Evolutionary conservation across 2,329 filamentous ascomycete species (phyloP), one percentile per base, ranked within the genome.

Genomic region (Xylaria sp.): DNA sequence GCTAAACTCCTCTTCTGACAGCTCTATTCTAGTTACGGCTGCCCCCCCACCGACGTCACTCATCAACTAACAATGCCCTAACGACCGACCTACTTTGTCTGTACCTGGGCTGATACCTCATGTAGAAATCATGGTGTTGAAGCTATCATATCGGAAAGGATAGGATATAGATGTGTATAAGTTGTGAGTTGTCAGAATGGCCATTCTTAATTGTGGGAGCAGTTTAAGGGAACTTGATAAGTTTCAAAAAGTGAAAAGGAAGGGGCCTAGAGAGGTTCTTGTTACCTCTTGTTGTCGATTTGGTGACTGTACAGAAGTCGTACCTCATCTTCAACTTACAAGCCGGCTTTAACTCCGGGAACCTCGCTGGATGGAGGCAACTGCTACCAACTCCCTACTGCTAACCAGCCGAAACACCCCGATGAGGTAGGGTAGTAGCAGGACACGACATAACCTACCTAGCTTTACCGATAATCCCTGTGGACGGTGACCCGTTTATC

Each of bases 1-100:
- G 33, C 58, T 46, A 39, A 43, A 51, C 65, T 46, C 54, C 65
- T 46, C 54, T 31, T 60, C 31, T 49, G 56, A 59, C 49, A 46
- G 46, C 20, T 39, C 41, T 46, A 46, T 5, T 46, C 15, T 61
- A 20, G 23, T 31, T 41, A 46, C 33, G 60, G 56, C 60, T 70
- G n/a, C 64, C 68, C 61, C 68, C 67, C 59, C 10, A 61, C 60
- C 59, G 56, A 70, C 64, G 64, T 67, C 64, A 70, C 60, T 20
- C 54, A 1, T 43, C 15, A 8, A 46, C 8, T 5, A 28, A 28
- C 15, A 49, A 41, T 9, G 23, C 23, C 20, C 20, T 48, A 48
- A n/a, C 43, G 33, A 10, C 12, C 49, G 12, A 23, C 52, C 18
- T 59, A 52, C 58, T 52, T 59, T 20, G 13, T 7, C 25, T 58